Percentiles rank a stretch among this genome's conserved stretches.
Conservation (phyloP, 208 protist species). For the Wallacemonas sp. region DNA sequence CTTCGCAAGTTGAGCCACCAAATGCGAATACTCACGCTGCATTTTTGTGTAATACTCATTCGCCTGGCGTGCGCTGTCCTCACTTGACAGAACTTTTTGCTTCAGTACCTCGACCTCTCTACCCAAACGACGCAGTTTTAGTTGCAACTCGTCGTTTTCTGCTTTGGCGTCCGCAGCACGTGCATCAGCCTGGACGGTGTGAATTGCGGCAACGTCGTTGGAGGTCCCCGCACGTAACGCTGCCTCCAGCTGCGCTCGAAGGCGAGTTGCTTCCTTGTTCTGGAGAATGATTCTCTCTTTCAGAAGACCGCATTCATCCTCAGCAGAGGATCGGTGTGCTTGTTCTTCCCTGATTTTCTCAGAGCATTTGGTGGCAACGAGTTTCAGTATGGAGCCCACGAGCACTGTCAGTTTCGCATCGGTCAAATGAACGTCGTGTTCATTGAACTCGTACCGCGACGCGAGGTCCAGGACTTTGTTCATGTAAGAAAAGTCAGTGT, state of each 20-base stretch:
- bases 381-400: conserved; percentile 57
- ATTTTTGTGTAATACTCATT: conserved; percentile 61
- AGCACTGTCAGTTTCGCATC: conserved; percentile 48
- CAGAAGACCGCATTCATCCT: not conserved
- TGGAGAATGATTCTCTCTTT: conserved; percentile 12
- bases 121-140: conserved; percentile 26
- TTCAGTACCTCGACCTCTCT: conserved; percentile 44
- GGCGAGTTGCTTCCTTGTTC: conserved; percentile 12
- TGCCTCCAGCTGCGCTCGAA: not conserved
- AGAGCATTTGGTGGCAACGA: conserved; percentile 45
- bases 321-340: not conserved
- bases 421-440: conserved; percentile 57
- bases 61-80: conserved; percentile 39
- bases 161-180: conserved; percentile 6
- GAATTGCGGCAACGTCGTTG: not conserved
- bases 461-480: conserved; percentile 59
- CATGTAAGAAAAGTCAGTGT: conserved; percentile 47
- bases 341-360: conserved; percentile 25
- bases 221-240: not conserved
- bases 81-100: conserved; percentile 28
- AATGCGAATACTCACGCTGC: conserved; percentile 78
- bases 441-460: conserved; percentile 44
- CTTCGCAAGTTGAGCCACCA: conserved; percentile 31
- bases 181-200: not conserved
- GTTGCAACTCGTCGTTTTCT: conserved; percentile 14